These are phyloP conservation scores for Ogataea nakhonphanomensis DNA, from an alignment of 805 yeast genomes.

Conservation along the genomic window DNA sequence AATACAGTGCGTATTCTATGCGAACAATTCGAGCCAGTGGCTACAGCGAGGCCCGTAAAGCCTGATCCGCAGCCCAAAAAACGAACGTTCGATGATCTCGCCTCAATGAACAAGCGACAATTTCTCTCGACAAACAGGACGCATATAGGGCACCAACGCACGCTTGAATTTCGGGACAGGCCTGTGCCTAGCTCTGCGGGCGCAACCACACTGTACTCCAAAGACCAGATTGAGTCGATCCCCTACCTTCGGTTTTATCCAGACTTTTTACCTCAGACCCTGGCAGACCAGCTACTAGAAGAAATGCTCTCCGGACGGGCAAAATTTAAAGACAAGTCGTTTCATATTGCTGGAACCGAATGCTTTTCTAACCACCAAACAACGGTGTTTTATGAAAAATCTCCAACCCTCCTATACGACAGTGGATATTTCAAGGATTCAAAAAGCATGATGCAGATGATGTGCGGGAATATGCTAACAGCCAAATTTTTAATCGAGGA, in stretches of 20 bases:
- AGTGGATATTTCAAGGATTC: slow-evolving; percentile 15
- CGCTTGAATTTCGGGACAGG: too few relatives aligned
- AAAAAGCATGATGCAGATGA: slow-evolving; percentile 17
- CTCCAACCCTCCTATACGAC: slow-evolving; percentile 26
- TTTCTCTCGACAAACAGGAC: too few relatives aligned
- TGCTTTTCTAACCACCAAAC: slow-evolving; percentile 58
- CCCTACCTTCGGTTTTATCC: slow-evolving; percentile 50
- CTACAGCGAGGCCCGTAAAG: not conserved
- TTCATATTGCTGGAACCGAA: slow-evolving; percentile 59
- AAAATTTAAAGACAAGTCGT: slow-evolving; percentile 41
- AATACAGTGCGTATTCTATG: slow-evolving; percentile 40
- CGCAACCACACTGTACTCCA: slow-evolving; percentile 40
- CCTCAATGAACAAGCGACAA: too few relatives aligned
- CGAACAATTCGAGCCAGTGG: slow-evolving; percentile 28
- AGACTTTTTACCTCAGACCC: slow-evolving; percentile 48
- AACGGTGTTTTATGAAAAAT: slow-evolving; percentile 20
- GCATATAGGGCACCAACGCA: too few relatives aligned
- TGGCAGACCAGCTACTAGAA: slow-evolving; percentile 44
- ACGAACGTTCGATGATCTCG: not conserved
- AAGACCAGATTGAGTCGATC: slow-evolving; percentile 45
- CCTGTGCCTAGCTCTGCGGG: not conserved
- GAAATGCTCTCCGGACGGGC: slow-evolving; percentile 41
- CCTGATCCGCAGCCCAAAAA: not conserved
- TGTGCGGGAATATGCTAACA: slow-evolving; percentile 32
- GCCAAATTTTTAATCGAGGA: slow-evolving; percentile 41